Conservation (phyloP, 2,329 filamentous ascomycete genomes). For the Trichoderma breve region DNA sequence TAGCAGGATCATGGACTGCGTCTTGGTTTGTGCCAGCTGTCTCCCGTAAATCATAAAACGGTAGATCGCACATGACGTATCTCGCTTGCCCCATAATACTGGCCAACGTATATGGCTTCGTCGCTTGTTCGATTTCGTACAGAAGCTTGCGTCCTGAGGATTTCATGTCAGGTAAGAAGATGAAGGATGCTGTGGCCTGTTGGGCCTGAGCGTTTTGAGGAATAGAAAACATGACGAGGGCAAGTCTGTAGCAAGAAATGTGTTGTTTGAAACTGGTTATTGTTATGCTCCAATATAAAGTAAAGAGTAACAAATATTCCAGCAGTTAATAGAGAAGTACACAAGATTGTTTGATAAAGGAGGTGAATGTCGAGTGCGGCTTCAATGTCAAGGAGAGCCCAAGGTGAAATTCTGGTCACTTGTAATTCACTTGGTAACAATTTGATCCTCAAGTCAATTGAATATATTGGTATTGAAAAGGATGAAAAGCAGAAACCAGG, state of each 20-base stretch:
- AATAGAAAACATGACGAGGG: not conserved
- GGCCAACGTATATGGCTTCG: not conserved
- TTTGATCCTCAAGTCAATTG: not conserved
- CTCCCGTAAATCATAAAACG: not conserved
- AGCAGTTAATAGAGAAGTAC: not conserved
- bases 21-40: not conserved
- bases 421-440: not conserved
- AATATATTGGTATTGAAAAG: not conserved
- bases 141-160: not conserved
- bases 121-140: not conserved
- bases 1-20: not conserved
- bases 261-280: not conserved
- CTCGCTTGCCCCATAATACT: not conserved
- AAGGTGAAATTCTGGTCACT: not conserved
- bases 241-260: not conserved
- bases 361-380: not conserved
- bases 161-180: not conserved
- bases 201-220: not conserved
- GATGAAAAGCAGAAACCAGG: not conserved
- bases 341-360: not conserved
- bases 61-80: not conserved
- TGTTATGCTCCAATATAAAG: not conserved
- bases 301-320: not conserved
- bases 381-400: not conserved
- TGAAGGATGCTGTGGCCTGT: not conserved